Base-by-base conservation (phyloP, 2,329 filamentous ascomycete species). In the Hymenoscyphus linearis region DNA sequence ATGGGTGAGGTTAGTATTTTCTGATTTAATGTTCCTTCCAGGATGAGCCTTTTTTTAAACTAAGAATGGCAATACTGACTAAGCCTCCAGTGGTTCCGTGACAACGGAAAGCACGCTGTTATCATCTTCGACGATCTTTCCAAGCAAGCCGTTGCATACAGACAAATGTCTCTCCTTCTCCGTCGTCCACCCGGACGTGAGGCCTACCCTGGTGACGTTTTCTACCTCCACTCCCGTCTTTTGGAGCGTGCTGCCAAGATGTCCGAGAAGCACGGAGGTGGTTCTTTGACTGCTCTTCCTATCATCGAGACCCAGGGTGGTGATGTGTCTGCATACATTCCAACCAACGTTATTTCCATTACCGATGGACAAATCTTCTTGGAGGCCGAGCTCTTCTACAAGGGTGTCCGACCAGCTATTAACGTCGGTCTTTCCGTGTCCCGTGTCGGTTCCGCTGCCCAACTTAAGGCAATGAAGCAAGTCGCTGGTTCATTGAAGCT, bases 391-490 rank as follows among this genome's bases (percentile, higher is more conserved):
- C 86, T 98, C 69, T 99, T 98, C 90, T 98, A 97, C 91, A 99
- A 99, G 91, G 95, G 95, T 96, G 83, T 99, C 81, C 93, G 95
- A 77, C 95, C 95, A 74, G 95, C 95, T 83, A 99, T 99, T 81
- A 99, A 99, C 87, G 95, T 99, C 90, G 95, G 95, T 95, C 91
- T 99, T 73, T 99, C 95, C 75, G 95, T 99, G 74, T 99, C 95
- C 72, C 95, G 95, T 91, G 95, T 99, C 88, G 95, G 95, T 79
- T 99, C 95, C 76, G 91, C 95, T 78, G 95, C 95, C 77, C 95
- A 99, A 87, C 87, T 98, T 80, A 99, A 98, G 91, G 93, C 95
- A 82, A 99, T 99, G 95, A 99, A 99, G 88, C 95, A 99, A 86
- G 95, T 99, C 74, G 95, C 95, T 76, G 95, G 95, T 87, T 98